Evolutionary conservation across 352 stramenopile species (phyloP).

Genomic region (Globisporangium recalcitrans): DNA sequence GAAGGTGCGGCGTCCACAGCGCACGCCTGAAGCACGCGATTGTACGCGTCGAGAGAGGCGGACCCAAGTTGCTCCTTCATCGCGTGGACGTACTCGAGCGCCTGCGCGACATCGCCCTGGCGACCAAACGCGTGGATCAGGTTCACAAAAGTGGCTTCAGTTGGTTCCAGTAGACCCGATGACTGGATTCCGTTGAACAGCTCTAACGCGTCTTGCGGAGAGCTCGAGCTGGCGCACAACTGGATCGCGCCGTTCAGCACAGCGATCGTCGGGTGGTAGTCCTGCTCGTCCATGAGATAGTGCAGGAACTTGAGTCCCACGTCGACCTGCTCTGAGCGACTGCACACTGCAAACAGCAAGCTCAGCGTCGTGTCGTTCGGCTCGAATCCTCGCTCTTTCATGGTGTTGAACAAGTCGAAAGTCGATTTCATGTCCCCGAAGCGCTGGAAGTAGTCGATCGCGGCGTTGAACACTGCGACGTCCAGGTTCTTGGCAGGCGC

Average conservation of each 20-base stretch:
- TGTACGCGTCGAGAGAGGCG: slow-evolving; percentile 40
- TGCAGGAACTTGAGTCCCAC: slow-evolving; percentile 60
- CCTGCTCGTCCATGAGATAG: slow-evolving; percentile 40
- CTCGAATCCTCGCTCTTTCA: slow-evolving; percentile 38
- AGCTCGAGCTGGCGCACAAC: slow-evolving; percentile 39
- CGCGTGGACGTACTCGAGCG: slow-evolving; percentile 29
- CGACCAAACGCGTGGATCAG: slow-evolving; percentile 51
- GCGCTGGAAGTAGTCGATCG: slow-evolving; percentile 55
- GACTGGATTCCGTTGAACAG: slow-evolving; percentile 45
- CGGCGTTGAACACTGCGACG: slow-evolving; percentile 55
- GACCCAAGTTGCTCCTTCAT: slow-evolving; percentile 44
- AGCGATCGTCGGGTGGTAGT: slow-evolving; percentile 37
- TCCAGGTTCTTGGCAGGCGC: slow-evolving; percentile 31
- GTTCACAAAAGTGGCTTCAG: slow-evolving; percentile 35
- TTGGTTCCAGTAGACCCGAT: slow-evolving; percentile 29
- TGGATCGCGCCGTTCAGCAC: slow-evolving; percentile 50
- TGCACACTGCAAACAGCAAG: slow-evolving; percentile 55
- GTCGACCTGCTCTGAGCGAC: slow-evolving; percentile 33
- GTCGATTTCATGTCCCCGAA: slow-evolving; percentile 38
- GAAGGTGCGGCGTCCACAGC: slow-evolving; percentile 29
- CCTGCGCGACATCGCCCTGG: slow-evolving; percentile 40
- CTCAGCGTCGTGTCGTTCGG: slow-evolving; percentile 45
- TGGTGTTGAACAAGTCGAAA: slow-evolving; percentile 58
- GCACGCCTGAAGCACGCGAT: slow-evolving; percentile 56
- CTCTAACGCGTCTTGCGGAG: slow-evolving; percentile 41